These are phyloP conservation scores for Prunus mira DNA, from an alignment of 306 rosid genomes.

Conservation along the genomic window DNA sequence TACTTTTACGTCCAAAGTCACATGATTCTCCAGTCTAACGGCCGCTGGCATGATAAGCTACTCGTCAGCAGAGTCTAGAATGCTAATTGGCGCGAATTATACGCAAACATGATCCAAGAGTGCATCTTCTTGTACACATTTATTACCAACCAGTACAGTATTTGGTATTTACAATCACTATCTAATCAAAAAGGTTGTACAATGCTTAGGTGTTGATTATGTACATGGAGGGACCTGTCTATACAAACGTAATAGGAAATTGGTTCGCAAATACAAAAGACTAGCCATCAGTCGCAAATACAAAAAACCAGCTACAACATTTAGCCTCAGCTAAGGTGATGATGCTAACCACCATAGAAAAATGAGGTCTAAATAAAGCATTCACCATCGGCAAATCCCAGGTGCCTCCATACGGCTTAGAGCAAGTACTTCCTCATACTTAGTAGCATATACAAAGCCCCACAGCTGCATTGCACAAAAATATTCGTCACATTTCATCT, in stretches of 20 bases:
- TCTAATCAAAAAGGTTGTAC: conserved; percentile 5
- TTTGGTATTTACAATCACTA: neutral
- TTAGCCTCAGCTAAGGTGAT: conserved; percentile 3
- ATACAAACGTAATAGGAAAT: neutral
- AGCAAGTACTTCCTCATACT: conserved; percentile 76
- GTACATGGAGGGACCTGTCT: neutral
- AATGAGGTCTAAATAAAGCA: neutral
- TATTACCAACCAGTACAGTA: neutral
- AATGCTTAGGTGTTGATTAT: neutral
- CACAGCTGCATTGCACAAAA: conserved; percentile 60
- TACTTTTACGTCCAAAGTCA: too few species aligned
- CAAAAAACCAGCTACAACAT: neutral
- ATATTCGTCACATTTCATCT: conserved; percentile 6
- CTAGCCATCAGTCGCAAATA: neutral
- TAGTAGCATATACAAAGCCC: conserved; percentile 84
- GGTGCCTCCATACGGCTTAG: conserved; percentile 65
- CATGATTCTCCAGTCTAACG: too few species aligned
- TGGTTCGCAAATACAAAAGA: neutral
- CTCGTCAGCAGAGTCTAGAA: too few species aligned
- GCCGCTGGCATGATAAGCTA: too few species aligned
- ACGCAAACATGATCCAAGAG: too few species aligned
- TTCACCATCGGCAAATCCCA: conserved; percentile 83
- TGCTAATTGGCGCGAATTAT: too few species aligned
- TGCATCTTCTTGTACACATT: neutral
- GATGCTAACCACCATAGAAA: neutral